phyloP scores from a whole-genome alignment of 805 yeast species.

The Metschnikowia picachoensis region DNA sequence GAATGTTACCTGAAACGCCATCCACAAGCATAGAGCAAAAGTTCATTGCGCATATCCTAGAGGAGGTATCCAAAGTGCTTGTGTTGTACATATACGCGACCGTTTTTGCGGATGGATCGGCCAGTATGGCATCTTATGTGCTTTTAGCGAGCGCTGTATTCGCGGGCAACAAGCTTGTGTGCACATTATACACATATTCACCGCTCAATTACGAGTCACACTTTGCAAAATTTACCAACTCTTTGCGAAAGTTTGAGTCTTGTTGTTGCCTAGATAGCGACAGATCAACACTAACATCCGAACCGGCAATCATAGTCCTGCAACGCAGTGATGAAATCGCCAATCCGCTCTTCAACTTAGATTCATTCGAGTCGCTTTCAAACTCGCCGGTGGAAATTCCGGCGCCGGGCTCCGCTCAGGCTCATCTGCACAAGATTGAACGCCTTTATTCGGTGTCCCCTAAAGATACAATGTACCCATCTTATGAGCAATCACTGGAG shows the following conservation, averaged over 20 bases:
- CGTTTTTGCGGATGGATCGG: background rate
- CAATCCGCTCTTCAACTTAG: constrained; percentile 12
- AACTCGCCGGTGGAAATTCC: background rate
- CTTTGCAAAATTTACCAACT: constrained; percentile 8
- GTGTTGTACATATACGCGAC: constrained; percentile 2
- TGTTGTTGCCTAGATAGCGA: background rate
- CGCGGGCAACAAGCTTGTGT: constrained; percentile 11
- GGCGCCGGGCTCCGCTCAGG: background rate
- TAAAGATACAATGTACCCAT: constrained; percentile 34
- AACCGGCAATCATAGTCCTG: constrained; percentile 2
- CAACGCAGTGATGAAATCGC: constrained; percentile 4
- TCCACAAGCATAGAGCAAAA: constrained; percentile 4
- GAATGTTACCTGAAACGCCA: constrained; percentile 11
- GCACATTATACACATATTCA: constrained; percentile 9
- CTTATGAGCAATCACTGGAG: background rate
- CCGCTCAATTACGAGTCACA: constrained; percentile 9
- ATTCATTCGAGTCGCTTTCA: constrained; percentile 5
- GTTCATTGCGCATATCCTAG: constrained; percentile 10
- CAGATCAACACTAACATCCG: background rate
- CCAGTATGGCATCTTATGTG: constrained; percentile 2
- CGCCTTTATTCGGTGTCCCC: constrained; percentile 40
- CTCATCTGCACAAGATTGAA: constrained; percentile 19
- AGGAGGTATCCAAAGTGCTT: constrained; percentile 6
- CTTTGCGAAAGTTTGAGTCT: constrained; percentile 4
- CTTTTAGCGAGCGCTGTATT: constrained; percentile 6